A percentile compares a stretch with the other conserved stretches of the same genome.
phyloP scores from a whole-genome alignment of 495 filamentous ascomycete genomes.

The Talaromyces ruber region DNA sequence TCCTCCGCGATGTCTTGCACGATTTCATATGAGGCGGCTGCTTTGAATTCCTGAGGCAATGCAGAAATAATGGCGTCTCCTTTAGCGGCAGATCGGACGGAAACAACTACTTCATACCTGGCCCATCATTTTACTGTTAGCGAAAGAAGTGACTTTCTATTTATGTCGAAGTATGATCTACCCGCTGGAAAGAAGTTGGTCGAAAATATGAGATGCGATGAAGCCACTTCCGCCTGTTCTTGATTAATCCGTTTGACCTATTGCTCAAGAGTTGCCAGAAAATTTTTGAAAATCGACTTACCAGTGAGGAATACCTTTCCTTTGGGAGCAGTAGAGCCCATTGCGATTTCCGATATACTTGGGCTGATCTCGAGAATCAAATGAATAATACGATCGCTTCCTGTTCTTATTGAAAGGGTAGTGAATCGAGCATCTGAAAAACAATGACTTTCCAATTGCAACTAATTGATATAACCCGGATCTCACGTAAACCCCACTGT shows the following conservation, averaged over 20 bases:
- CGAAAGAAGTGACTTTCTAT: not conserved
- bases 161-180: slow-evolving; percentile 9
- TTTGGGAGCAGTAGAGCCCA: not conserved
- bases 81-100: slow-evolving; percentile 72
- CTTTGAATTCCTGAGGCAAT: slow-evolving; percentile 39
- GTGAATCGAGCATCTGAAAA: too few species aligned
- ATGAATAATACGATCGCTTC: too few species aligned
- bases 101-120: slow-evolving; percentile 69
- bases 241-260: not conserved
- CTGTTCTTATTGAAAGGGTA: too few species aligned
- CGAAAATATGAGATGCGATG: slow-evolving; percentile 73
- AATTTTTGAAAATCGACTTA: not conserved
- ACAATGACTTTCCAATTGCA: too few species aligned
- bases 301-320: not conserved
- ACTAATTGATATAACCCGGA: too few species aligned
- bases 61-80: slow-evolving; percentile 62
- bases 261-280: not conserved
- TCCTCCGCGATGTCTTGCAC: not conserved
- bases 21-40: not conserved
- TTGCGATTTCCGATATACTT: not conserved
- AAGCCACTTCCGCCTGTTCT: slow-evolving; percentile 55
- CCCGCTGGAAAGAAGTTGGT: slow-evolving; percentile 57
- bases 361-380: too few species aligned
- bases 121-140: not conserved
- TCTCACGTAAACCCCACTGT: too few species aligned